These are phyloP conservation scores for Aspergillus texensis DNA, from an alignment of 2,329 filamentous ascomycete genomes.

Conservation along the genomic window DNA sequence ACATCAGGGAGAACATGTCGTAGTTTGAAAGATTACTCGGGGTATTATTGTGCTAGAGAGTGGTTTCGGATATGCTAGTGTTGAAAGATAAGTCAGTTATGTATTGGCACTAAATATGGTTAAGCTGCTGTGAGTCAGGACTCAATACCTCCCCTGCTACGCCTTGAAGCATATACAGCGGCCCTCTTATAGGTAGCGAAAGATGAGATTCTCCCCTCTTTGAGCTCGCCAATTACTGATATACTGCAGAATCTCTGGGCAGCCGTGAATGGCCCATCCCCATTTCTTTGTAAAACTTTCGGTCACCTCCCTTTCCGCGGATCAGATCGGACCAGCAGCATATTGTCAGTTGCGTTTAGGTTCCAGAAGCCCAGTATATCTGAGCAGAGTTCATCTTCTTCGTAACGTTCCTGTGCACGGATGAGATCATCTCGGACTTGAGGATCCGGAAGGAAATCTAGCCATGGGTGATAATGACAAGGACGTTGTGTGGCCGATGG, in stretches of 20 bases:
- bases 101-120: no score
- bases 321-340: background rate
- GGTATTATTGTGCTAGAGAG: no score
- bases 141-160: no score
- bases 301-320: background rate
- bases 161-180: no score
- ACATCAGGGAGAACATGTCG: background rate
- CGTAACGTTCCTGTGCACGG: slow-evolving; percentile 25
- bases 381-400: slow-evolving; percentile 38
- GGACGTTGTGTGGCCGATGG: no score
- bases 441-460: slow-evolving; percentile 33
- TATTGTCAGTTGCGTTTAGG: background rate
- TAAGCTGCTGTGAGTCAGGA: no score
- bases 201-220: no score
- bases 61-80: no score
- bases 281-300: background rate
- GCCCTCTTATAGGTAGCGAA: no score
- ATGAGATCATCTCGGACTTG: slow-evolving; percentile 44
- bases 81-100: no score
- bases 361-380: slow-evolving; percentile 31
- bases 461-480: slow-evolving; percentile 21
- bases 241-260: no score
- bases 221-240: no score
- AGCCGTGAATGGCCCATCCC: background rate
- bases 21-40: background rate